Evolutionary conservation across 306 rosid genomes (phyloP).

Genomic region (Alnus glutinosa): DNA sequence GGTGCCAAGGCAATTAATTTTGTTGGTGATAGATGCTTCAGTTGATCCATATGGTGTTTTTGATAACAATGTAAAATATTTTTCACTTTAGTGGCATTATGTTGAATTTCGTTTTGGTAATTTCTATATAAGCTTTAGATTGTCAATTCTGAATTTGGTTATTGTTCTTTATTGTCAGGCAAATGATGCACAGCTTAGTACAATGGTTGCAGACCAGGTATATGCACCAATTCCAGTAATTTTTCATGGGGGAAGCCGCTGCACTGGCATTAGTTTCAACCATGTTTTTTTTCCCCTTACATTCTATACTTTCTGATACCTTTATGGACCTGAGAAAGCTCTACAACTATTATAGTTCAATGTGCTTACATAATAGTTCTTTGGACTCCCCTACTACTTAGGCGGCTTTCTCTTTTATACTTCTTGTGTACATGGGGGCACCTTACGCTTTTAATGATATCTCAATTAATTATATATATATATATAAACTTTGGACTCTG

Average conservation of each 20-base stretch:
- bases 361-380: slow-evolving; percentile 21
- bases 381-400: neutral
- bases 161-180: slow-evolving; percentile 58
- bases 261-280: slow-evolving; percentile 9
- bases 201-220: slow-evolving; percentile 98
- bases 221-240: neutral
- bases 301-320: slow-evolving; percentile 18
- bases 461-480: no score
- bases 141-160: slow-evolving; percentile 29
- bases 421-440: no score
- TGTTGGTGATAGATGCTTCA: neutral
- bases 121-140: slow-evolving; percentile 12
- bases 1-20: neutral
- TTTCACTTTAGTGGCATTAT: slow-evolving; percentile 10
- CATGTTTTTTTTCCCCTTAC: slow-evolving; percentile 9
- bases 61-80: neutral
- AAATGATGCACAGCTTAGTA: slow-evolving; percentile 97
- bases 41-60: neutral
- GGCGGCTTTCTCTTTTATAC: no score
- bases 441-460: no score
- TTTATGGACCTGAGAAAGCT: slow-evolving; percentile 22
- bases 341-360: slow-evolving; percentile 19
- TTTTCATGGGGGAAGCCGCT: slow-evolving; percentile 11
- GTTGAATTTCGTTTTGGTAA: neutral
- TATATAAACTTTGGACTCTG: slow-evolving; percentile 24